Evolutionary conservation across 805 yeast genomes (phyloP).

Genomic region (Metschnikowia matae): DNA sequence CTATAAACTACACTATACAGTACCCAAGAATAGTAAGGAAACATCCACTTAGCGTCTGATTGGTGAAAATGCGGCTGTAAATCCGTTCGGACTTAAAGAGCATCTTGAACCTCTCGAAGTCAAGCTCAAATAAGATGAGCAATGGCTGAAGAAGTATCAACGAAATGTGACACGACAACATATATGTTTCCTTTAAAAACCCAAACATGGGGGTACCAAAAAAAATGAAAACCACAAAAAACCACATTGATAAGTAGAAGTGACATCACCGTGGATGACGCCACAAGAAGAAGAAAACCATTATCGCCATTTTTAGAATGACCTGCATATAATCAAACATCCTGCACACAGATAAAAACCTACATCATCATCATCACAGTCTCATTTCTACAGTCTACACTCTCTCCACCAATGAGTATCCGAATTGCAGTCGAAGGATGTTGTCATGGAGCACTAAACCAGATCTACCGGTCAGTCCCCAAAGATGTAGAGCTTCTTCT

Average conservation of each 20-base stretch:
- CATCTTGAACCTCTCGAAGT: constrained; percentile 34
- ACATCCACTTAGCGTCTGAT: constrained; percentile 26
- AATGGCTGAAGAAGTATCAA: constrained; percentile 60
- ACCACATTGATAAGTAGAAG: constrained; percentile 34
- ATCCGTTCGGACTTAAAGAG: constrained; percentile 22
- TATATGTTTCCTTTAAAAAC: constrained; percentile 49
- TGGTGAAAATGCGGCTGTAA: constrained; percentile 26
- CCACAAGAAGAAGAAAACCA: constrained; percentile 12
- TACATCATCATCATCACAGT: neutral
- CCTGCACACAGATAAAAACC: neutral
- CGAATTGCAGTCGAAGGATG: constrained; percentile 81
- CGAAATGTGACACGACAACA: constrained; percentile 60
- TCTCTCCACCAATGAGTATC: constrained; percentile 4
- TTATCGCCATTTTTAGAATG: constrained; percentile 4
- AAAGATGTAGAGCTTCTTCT: constrained; percentile 42
- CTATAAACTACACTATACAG: no score
- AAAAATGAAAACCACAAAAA: constrained; percentile 45
- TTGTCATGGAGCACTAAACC: constrained; percentile 74
- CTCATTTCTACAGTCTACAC: neutral
- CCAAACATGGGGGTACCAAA: constrained; percentile 79
- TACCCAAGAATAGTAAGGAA: constrained; percentile 53
- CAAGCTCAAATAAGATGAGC: constrained; percentile 51
- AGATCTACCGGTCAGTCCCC: constrained; percentile 43
- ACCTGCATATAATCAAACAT: no score
- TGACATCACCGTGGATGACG: constrained; percentile 22